These are phyloP conservation scores for Ustilaginoidea virens DNA, from an alignment of 2,329 filamentous ascomycete genomes.

Conservation along the genomic window DNA sequence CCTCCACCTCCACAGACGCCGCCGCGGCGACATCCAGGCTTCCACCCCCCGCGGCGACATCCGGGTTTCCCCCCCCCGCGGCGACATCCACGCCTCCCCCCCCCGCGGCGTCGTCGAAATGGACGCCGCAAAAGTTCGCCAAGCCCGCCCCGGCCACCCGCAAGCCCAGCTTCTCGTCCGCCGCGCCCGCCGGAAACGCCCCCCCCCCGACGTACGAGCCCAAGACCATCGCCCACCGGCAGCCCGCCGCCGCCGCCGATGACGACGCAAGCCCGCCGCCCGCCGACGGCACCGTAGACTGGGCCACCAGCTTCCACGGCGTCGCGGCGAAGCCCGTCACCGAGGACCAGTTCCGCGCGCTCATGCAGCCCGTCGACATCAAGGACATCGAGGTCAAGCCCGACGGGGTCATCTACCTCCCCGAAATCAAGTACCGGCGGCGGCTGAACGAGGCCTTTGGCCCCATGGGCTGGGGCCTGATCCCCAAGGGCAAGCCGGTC, in stretches of 20 bases:
- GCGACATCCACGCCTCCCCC: no score
- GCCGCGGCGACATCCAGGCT: no score
- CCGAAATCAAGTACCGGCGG: slow-evolving; percentile 93
- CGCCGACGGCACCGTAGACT: slow-evolving; percentile 36
- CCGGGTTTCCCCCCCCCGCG: no score
- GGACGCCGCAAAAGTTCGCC: slow-evolving; percentile 1
- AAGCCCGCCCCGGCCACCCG: neutral
- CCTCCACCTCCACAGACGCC: no score
- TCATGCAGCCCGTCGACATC: slow-evolving; percentile 50
- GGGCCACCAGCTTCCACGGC: slow-evolving; percentile 72
- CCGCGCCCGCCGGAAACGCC: slow-evolving; percentile 1
- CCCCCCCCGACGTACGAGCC: slow-evolving; percentile 6
- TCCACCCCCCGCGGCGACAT: no score
- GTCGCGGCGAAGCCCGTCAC: slow-evolving; percentile 58
- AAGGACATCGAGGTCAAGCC: slow-evolving; percentile 93
- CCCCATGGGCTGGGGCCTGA: slow-evolving; percentile 88
- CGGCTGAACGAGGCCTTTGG: slow-evolving; percentile 87
- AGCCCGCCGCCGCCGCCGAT: slow-evolving; percentile 1
- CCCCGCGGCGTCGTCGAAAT: slow-evolving; percentile 1
- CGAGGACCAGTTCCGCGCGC: slow-evolving; percentile 49
- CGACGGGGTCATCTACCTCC: slow-evolving; percentile 89
- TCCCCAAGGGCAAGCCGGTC: slow-evolving; percentile 70
- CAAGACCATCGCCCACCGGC: slow-evolving; percentile 6
- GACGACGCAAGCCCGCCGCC: no score
- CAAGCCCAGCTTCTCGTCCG: neutral